Percentiles rank a stretch among this genome's conserved stretches.
Conservation (phyloP, 2,329 filamentous ascomycete genomes). For the Leptographium galeiforme region DNA sequence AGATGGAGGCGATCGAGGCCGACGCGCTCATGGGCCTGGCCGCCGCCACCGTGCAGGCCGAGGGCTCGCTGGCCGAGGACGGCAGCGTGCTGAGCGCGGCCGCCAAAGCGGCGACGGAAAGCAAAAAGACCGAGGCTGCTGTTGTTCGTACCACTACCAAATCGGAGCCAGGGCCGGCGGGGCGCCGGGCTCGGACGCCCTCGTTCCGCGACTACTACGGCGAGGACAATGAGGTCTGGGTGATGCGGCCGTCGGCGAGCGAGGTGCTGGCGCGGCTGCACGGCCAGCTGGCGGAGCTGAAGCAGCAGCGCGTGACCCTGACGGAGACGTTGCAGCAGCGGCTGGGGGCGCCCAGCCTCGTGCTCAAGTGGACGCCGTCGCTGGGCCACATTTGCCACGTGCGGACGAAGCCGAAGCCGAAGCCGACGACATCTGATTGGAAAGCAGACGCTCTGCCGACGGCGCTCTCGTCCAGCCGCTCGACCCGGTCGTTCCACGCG, state of each 20-base stretch:
- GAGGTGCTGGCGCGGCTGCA: conserved; percentile 53
- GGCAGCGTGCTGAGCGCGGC: conserved; percentile 39
- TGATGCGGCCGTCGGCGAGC: conserved; percentile 59
- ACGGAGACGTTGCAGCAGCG: conserved; percentile 46
- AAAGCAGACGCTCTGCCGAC: conserved; percentile 21
- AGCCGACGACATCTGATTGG: no score
- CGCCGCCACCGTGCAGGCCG: conserved; percentile 53
- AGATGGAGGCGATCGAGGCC: conserved; percentile 58
- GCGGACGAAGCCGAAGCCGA: conserved; percentile 31
- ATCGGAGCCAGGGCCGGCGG: neutral
- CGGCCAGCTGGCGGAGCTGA: conserved; percentile 44
- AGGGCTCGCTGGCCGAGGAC: conserved; percentile 46
- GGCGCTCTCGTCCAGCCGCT: conserved; percentile 67
- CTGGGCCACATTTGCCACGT: conserved; percentile 86
- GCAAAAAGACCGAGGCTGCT: neutral
- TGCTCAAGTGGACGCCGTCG: conserved; percentile 73
- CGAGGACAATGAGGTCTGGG: conserved; percentile 47
- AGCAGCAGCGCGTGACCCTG: conserved; percentile 46
- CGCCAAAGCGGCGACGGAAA: neutral
- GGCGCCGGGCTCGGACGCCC: no score
- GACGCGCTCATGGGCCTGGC: conserved; percentile 60
- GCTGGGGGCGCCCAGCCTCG: conserved; percentile 51
- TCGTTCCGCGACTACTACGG: conserved; percentile 45
- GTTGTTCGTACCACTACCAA: neutral
- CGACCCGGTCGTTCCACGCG: conserved; percentile 72